Percentiles rank a stretch among this genome's conserved stretches.
Conservation (phyloP, 2,329 filamentous ascomycete genomes). For the Alternaria sp. region DNA sequence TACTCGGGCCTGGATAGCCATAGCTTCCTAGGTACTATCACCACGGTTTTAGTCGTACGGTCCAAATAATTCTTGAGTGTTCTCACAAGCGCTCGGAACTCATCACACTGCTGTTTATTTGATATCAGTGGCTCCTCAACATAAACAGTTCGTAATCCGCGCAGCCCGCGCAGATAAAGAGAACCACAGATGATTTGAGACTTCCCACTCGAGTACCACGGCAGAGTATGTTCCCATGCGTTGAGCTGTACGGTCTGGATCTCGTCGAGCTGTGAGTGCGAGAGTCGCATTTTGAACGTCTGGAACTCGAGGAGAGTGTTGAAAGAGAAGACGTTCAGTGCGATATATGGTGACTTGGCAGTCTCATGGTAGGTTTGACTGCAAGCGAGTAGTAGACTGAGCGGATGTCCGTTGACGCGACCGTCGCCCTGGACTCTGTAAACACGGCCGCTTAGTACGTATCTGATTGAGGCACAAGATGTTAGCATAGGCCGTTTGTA, state of each 20-base stretch:
- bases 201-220: not conserved
- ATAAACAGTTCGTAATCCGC: not conserved
- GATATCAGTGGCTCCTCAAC: not conserved
- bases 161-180: not conserved
- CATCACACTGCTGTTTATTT: not conserved
- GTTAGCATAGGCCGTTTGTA: not conserved
- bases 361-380: not conserved
- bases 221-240: not conserved
- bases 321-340: not conserved
- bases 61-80: not conserved
- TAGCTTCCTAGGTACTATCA: not conserved
- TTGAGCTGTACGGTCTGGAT: not conserved
- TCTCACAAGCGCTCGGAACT: not conserved
- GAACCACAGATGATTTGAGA: not conserved
- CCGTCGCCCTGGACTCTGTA: not conserved
- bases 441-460: not conserved
- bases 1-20: fast-evolving
- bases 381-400: not conserved
- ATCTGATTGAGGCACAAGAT: not conserved
- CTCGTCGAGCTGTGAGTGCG: not conserved
- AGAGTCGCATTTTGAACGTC: not conserved
- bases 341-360: not conserved
- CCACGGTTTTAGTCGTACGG: not conserved
- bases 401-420: not conserved
- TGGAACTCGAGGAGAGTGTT: not conserved